phyloP scores from a whole-genome alignment of 2,329 filamentous ascomycete genomes.

The Huntiella abstrusa region DNA sequence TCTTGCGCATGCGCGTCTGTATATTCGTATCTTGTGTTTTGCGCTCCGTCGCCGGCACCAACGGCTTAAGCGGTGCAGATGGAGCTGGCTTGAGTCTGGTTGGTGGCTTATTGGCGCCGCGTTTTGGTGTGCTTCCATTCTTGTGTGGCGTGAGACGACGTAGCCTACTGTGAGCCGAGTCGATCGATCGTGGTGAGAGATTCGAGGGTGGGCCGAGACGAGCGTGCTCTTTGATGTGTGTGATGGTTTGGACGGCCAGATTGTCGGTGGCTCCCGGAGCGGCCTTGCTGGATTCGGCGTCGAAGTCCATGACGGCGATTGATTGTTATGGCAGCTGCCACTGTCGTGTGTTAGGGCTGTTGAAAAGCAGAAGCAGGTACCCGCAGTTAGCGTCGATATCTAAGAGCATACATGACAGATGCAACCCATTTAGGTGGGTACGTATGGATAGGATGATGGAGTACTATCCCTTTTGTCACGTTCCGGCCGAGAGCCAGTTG shows the following conservation, averaged over 20 bases:
- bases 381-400: too few relatives aligned
- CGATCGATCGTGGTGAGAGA: slow-evolving; percentile 5
- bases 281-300: too few relatives aligned
- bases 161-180: slow-evolving; percentile 8
- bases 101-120: background rate
- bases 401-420: too few relatives aligned
- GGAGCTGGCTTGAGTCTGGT: slow-evolving; percentile 10
- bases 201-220: slow-evolving; percentile 2
- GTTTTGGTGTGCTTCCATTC: background rate
- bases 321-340: too few relatives aligned
- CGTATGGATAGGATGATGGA: background rate
- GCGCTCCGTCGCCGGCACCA: slow-evolving; percentile 20
- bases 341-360: too few relatives aligned
- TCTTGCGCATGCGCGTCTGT: slow-evolving; percentile 26
- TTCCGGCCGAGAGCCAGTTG: background rate
- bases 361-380: too few relatives aligned
- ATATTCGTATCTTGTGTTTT: slow-evolving; percentile 22
- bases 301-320: too few relatives aligned
- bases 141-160: slow-evolving; percentile 6
- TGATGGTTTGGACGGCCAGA: slow-evolving; percentile 1
- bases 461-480: background rate
- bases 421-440: too few relatives aligned
- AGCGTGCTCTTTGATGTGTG: slow-evolving; percentile 3
- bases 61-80: slow-evolving; percentile 10
- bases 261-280: too few relatives aligned